Evolutionary conservation across 164 flowering plant species (phyloP), one percentile per base, ranked within the genome.

Genomic region (Cinnamomum chago): DNA sequence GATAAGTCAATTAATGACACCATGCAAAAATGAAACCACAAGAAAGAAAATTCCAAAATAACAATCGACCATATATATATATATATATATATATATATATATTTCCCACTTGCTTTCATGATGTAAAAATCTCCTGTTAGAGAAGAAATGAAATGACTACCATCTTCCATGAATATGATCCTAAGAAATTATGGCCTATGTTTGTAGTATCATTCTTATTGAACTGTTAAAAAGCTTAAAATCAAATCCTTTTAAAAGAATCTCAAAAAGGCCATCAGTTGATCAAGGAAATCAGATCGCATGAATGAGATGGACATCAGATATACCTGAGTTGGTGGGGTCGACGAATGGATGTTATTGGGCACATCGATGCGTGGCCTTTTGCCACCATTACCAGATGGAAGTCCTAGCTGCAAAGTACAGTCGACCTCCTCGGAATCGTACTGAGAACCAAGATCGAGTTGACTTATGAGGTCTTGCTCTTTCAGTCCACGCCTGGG

Each of bases 391-490:
- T 28, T 30, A 1, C 5, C 69, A 13, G 50, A 67, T 5, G 69
- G 20, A 15, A 30, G 69, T 3, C 69, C 69, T 1, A 67, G 69
- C 47, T 67, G 28, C 28, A 67, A 30, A 17, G 69, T 67, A 35
- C 69, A 67, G 18, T 67, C 69, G 4, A 67, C 23, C 40, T 7
- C 28, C 5, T 67, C n/a, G 35, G 23, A 35, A 67, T 67, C 20
- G 2, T 67, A 6, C 5, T 47, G n/a, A 5, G 69, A 67, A 67
- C 33, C 18, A 3, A 27, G 40, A n/a, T 67, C 69, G 10, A 67
- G 69, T 2, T 5, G 69, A 20, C 69, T 20, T 18, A 67, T 33
- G 20, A 67, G 69, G 69, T 67, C 69, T 17, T 67, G 69, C n/a
- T 67, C 69, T 30, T 67, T 67, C 33, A 67, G 69, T 18, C 33